Percentiles rank a stretch among this genome's conserved stretches.
Evolutionary conservation across 345 rosid genomes (phyloP).

Genomic region (Salix suchowensis): DNA sequence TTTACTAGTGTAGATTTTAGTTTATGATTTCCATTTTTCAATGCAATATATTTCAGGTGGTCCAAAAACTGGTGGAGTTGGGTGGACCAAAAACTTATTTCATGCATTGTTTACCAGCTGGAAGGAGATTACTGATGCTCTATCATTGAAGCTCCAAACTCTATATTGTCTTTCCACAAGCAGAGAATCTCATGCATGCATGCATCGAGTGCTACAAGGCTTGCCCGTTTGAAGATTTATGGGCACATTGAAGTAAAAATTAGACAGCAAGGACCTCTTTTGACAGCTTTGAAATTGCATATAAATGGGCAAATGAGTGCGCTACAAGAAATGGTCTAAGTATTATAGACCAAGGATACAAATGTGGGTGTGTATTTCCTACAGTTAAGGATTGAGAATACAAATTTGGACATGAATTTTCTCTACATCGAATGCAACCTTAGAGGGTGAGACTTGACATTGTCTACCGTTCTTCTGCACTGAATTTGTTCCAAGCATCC

Average conservation of each 20-base stretch:
- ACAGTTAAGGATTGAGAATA: background rate
- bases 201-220: conserved; percentile 73
- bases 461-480: conserved; percentile 20
- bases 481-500: conserved; percentile 34
- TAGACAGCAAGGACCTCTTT: background rate
- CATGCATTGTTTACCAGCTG: conserved; percentile 99
- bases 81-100: conserved; percentile 84
- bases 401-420: background rate
- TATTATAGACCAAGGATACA: background rate
- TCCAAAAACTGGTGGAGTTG: conserved; percentile 72
- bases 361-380: background rate
- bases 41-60: conserved; percentile 50
- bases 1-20: background rate
- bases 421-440: background rate
- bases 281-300: background rate
- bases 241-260: no score
- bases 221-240: background rate
- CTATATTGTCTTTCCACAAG: conserved; percentile 81
- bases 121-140: conserved; percentile 77
- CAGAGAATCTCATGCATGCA: conserved; percentile 95
- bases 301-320: background rate
- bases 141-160: conserved; percentile 85
- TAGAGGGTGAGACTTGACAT: background rate
- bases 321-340: background rate
- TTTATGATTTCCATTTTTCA: background rate